Evolutionary conservation across 257 asterid genomes (phyloP).

Genomic region (Scutellaria minor): DNA sequence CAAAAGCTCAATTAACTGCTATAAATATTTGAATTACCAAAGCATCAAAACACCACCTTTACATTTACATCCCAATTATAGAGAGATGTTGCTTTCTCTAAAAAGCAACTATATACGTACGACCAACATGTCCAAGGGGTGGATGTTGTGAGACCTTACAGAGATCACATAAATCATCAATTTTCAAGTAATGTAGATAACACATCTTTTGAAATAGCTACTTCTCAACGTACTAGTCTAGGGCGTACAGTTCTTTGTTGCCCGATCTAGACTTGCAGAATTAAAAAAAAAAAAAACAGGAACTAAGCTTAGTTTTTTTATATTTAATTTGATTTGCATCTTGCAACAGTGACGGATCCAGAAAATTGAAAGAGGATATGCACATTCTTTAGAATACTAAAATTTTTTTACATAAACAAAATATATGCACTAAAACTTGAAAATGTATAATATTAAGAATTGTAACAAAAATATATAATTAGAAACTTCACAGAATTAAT

Average conservation of each 20-base stretch:
- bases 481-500: no score
- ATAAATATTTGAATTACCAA: no score
- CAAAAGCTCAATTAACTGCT: no score
- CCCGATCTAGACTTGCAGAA: not conserved
- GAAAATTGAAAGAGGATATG: no score
- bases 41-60: no score
- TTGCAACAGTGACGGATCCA: no score
- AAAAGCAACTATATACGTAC: constrained; percentile 49
- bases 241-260: constrained; percentile 20
- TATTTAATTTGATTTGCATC: not conserved
- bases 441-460: no score
- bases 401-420: no score
- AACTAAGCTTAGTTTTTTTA: not conserved
- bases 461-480: no score
- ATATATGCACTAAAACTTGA: no score
- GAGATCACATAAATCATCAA: constrained; percentile 7
- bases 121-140: constrained; percentile 44
- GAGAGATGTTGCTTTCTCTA: constrained; percentile 78
- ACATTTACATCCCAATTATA: constrained; percentile 42
- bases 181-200: constrained; percentile 23
- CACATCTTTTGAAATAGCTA: not conserved
- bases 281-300: not conserved
- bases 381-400: no score
- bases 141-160: constrained; percentile 1
- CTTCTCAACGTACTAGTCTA: not conserved